Base-by-base conservation (phyloP, 345 rosid genomes). In the Arabidopsis suecica region DNA sequence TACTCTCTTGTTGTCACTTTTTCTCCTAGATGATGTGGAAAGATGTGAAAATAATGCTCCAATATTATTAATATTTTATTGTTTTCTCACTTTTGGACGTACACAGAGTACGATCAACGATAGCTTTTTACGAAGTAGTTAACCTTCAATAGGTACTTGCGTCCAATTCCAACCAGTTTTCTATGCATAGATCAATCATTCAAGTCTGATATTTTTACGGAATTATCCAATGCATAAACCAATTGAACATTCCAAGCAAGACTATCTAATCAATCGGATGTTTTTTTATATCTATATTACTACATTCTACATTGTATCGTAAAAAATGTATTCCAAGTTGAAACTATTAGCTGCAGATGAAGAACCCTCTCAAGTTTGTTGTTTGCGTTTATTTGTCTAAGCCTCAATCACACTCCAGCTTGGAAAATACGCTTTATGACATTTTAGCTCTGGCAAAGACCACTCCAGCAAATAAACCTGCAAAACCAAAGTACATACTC, bases 401-500 rank as follows among this genome's bases (percentile, higher is more conserved):
- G 58, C 45, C 63, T 61, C 41, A 59, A 54, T 48, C 58, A n/a
- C 7, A 65, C 51, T 65, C 33, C 42, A 3, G 61, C 22, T 69
- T 62, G 16, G 20, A 28, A 62, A 61, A 37, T 22, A 40, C 6
- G 63, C 16, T 86, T 89, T 84, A 86, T 40, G 91, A 88, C 97
- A 94, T 90, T 83, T 94, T 94, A 68, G 98, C 96, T 76, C 82
- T 83, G 28, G 97, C 95, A 53, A 91, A 90, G 77, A 84, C 73
- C 56, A 91, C 83, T 73, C 98, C 96, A 1, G 96, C 98, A 62
- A 88, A 88, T 36, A 91, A 81, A 83, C 96, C 97, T 93, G 94
- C 54, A 65, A 78, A 59, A 56, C 20, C 36, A 54, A 16, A 57
- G 12, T 20, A 22, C 41, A 34, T 25, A 34, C 16, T 58, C 23